phyloP scores from a whole-genome alignment of 2,329 filamentous ascomycete genomes.

The Fusarium heterosporum region DNA sequence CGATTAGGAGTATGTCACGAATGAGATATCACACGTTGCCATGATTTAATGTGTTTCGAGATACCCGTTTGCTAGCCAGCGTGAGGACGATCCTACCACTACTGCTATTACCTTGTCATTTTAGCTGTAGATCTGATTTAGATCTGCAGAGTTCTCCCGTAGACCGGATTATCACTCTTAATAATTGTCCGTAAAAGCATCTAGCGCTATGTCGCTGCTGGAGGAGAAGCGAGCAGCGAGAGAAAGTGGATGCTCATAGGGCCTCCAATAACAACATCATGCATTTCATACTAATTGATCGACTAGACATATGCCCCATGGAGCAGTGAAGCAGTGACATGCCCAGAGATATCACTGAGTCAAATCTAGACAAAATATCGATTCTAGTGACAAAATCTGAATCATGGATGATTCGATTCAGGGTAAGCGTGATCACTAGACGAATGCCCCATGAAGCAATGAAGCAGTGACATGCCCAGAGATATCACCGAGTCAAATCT shows the following conservation, averaged over 20 bases:
- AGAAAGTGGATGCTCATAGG: too few species aligned
- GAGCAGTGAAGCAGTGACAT: neutral
- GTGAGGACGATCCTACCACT: neutral
- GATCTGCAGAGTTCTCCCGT: too few species aligned
- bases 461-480: neutral
- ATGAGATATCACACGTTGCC: neutral
- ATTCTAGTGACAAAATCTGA: neutral
- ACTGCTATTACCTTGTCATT: neutral
- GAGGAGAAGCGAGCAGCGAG: too few species aligned
- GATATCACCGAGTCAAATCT: neutral
- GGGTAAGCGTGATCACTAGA: neutral
- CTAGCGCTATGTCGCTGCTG: too few species aligned
- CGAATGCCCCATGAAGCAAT: too few species aligned
- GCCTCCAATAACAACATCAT: too few species aligned
- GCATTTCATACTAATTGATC: too few species aligned
- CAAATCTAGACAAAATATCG: neutral
- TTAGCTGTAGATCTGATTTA: neutral
- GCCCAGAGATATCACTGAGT: neutral
- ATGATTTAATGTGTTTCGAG: neutral
- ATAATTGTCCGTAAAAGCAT: too few species aligned
- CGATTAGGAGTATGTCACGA: too few species aligned
- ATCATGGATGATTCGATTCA: neutral
- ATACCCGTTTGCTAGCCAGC: neutral
- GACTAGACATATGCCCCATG: too few species aligned
- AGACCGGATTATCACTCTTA: too few species aligned